Conservation (phyloP, 306 rosid species). For the Luffa aegyptiaca region DNA sequence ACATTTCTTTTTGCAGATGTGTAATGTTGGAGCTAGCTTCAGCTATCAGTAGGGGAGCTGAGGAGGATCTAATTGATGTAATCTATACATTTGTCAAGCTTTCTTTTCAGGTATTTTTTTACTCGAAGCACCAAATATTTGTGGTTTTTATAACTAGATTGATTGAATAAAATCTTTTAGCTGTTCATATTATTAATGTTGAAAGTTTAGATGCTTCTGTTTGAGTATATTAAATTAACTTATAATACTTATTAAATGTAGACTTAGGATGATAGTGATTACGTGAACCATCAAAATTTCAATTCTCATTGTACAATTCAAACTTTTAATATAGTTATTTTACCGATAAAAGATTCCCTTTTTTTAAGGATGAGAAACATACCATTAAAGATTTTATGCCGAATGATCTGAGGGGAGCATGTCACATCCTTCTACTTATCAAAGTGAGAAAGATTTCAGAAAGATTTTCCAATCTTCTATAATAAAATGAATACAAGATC, state of each 20-base stretch:
- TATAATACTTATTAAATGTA: background rate
- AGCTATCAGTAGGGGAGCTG: conserved; percentile 65
- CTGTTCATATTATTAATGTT: background rate
- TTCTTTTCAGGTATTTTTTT: conserved; percentile 54
- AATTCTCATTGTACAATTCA: background rate
- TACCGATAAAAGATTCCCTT: background rate
- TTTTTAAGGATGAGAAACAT: background rate
- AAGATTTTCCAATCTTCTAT: background rate
- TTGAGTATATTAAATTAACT: background rate
- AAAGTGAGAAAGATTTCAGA: background rate
- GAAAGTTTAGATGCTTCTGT: background rate
- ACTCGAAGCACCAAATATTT: background rate
- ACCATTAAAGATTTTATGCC: background rate
- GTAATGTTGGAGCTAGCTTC: conserved; percentile 61
- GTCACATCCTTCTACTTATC: background rate
- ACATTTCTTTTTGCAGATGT: conserved; percentile 37
- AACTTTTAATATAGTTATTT: background rate
- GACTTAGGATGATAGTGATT: background rate
- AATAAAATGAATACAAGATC: background rate
- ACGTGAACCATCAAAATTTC: background rate
- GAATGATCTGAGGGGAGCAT: background rate
- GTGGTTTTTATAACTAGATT: background rate
- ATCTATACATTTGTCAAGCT: conserved; percentile 42
- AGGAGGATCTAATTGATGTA: conserved; percentile 53
- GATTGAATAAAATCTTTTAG: background rate